These are phyloP conservation scores for Claviceps sp. DNA, from an alignment of 2,329 filamentous ascomycete genomes.

Conservation along the genomic window DNA sequence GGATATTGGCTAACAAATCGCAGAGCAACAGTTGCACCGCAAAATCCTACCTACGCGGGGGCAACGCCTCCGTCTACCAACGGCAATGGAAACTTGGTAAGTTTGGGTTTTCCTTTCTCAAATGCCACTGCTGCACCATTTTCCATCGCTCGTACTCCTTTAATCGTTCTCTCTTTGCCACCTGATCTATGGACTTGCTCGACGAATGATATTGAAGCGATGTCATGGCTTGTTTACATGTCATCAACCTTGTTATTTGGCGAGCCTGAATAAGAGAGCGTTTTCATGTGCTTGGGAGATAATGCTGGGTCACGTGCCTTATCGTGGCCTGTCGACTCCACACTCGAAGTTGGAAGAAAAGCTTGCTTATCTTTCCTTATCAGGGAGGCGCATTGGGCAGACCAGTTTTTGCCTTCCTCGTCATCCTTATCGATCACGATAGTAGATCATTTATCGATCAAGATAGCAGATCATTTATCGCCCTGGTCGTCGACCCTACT, in stretches of 20 bases:
- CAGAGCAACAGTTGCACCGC: conserved; percentile 10
- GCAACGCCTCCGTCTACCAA: conserved; percentile 27
- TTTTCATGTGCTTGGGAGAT: conserved; percentile 7
- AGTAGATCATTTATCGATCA: conserved; percentile 20
- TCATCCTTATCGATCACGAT: conserved; percentile 26
- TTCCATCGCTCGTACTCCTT: neutral
- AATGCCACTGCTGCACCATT: neutral
- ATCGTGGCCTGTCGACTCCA: conserved; percentile 6
- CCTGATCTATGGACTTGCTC: neutral
- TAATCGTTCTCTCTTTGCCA: neutral
- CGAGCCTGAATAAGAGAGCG: neutral
- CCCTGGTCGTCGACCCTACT: conserved; percentile 14
- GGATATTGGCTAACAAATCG: conserved; percentile 4
- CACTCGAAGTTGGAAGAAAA: neutral
- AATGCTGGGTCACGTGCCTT: conserved; percentile 18
- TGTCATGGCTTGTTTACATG: neutral
- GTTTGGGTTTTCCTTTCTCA: conserved; percentile 10
- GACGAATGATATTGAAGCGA: neutral
- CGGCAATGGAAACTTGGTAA: conserved; percentile 27
- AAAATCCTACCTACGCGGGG: conserved; percentile 14
- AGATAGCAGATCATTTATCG: conserved; percentile 20
- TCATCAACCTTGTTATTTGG: neutral
- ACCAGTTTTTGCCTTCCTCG: conserved; percentile 21
- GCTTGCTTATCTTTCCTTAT: conserved; percentile 23
- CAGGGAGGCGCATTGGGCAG: conserved; percentile 16